Base-by-base conservation (phyloP, 805 yeast species). In the Priceomyces castillae region DNA sequence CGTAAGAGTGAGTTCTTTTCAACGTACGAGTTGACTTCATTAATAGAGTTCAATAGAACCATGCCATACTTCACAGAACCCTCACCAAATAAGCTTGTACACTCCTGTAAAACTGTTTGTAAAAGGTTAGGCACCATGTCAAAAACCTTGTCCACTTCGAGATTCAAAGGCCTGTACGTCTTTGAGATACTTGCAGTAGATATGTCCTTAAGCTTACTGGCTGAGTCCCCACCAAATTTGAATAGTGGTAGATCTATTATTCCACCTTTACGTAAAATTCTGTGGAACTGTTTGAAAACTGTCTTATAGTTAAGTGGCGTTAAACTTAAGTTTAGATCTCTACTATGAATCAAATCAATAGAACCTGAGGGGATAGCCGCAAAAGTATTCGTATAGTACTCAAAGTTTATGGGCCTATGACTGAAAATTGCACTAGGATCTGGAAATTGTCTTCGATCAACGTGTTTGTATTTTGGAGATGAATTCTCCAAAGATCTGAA, bases 221-320 rank as follows among this genome's bases (percentile, higher is more conserved):
- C 43, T 3, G 47, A 43, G 19, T 43, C 49, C 10, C 45, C 30
- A 7, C 57, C 57, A 42, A 49, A 46, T 33, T 46, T 47, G 15
- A 61, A 46, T 5, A 55, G 30, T 2, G 73, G 71, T 9, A 64
- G 34, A 40, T 69, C 73, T 9, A 71, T 42, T 2, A 49, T 37
- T 2, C 76, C 76, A 1, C 66, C 74, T 4, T 42, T 47, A 42
- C 60, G 62, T 40, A 71, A 54, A 17, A 71, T 58, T 23, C 76
- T 52, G 43, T 64, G 45, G 41, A 69, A 68, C 43, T 71, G 71
- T 5, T 46, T 34, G 2, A 70, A 41, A 6, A 66, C 45, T 1
- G 54, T 49, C 25, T 44, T 55, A 42, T 52, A 55, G 41, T 67
- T 69, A 2, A 43, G 23, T 9, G 52, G 49, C 9, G 62, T 58